A percentile compares a stretch with the other conserved stretches of the same genome.
These are phyloP conservation scores for Schizosaccharomyces osmophilus DNA, from an alignment of 805 yeast genomes.

Conservation along the genomic window DNA sequence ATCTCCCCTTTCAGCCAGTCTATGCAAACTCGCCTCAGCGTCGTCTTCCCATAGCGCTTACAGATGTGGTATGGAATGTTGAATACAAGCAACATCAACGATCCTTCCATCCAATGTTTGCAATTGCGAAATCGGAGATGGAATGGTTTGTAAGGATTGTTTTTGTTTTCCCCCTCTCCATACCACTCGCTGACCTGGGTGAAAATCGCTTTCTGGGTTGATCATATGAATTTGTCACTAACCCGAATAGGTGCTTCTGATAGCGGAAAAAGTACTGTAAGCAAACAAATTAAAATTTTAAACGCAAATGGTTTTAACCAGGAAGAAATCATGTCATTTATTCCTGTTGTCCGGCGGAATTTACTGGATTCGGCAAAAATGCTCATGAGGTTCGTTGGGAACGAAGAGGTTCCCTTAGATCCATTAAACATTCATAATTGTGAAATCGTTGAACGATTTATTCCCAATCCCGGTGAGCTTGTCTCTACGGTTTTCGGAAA, in stretches of 20 bases:
- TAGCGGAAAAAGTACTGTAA: constrained; percentile 56
- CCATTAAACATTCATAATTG: not conserved
- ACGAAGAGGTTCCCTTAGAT: constrained; percentile 20
- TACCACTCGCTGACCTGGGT: no score
- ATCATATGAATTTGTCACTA: not conserved
- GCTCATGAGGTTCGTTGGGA: constrained; percentile 30
- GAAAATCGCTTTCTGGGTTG: no score
- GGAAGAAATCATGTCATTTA: constrained; percentile 56
- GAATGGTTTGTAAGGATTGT: constrained; percentile 12
- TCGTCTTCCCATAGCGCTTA: not conserved
- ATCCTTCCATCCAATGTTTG: no score
- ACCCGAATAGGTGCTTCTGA: constrained; percentile 44
- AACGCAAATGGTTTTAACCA: constrained; percentile 48
- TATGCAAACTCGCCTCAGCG: not conserved
- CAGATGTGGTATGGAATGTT: no score
- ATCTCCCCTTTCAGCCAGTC: not conserved
- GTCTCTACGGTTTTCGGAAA: constrained; percentile 20
- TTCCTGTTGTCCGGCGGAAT: constrained; percentile 83
- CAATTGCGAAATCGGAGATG: no score
- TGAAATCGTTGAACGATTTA: not conserved
- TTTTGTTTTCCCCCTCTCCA: no score
- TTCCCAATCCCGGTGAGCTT: constrained; percentile 7
- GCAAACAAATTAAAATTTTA: constrained; percentile 58
- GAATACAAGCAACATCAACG: no score
- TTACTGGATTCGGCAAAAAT: constrained; percentile 22